Conservation (phyloP, 768 basidiomycete genomes). For the Termitomyces sp. region DNA sequence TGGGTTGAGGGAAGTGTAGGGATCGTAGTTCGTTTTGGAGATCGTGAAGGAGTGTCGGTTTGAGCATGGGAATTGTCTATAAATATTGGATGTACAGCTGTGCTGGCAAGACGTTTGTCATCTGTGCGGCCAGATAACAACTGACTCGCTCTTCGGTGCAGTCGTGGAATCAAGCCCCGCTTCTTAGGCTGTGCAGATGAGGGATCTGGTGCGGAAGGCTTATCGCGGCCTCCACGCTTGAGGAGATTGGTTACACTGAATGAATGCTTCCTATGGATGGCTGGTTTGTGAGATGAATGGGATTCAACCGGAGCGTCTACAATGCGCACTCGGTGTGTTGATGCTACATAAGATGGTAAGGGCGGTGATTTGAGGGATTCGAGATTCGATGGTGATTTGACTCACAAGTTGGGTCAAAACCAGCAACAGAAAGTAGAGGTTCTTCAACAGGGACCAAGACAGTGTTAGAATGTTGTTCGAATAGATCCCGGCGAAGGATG, state of each 20-base stretch:
- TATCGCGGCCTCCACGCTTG: slow-evolving; percentile 36
- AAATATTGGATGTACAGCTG: slow-evolving; percentile 11
- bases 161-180: slow-evolving; percentile 27
- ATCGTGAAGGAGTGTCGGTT: slow-evolving; percentile 10
- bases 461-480: slow-evolving; percentile 51
- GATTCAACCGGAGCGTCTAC: slow-evolving; percentile 6
- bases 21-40: slow-evolving; percentile 11
- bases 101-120: slow-evolving; percentile 16
- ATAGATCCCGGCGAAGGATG: slow-evolving; percentile 62
- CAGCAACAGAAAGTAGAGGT: slow-evolving; percentile 25
- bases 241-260: slow-evolving; percentile 32
- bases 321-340: slow-evolving; percentile 7
- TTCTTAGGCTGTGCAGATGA: slow-evolving; percentile 15
- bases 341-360: background rate
- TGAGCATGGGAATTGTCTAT: slow-evolving; percentile 12
- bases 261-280: slow-evolving; percentile 20
- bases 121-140: slow-evolving; percentile 24
- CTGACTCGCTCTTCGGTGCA: slow-evolving; percentile 30
- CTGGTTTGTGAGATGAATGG: slow-evolving; percentile 9
- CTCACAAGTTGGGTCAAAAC: slow-evolving; percentile 14
- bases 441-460: slow-evolving; percentile 25
- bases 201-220: slow-evolving; percentile 10
- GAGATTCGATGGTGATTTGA: no score
- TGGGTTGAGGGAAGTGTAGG: slow-evolving; percentile 20
- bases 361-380: background rate